Conservation (phyloP, 2,329 filamentous ascomycete genomes). For the Phialocephala sp. region DNA sequence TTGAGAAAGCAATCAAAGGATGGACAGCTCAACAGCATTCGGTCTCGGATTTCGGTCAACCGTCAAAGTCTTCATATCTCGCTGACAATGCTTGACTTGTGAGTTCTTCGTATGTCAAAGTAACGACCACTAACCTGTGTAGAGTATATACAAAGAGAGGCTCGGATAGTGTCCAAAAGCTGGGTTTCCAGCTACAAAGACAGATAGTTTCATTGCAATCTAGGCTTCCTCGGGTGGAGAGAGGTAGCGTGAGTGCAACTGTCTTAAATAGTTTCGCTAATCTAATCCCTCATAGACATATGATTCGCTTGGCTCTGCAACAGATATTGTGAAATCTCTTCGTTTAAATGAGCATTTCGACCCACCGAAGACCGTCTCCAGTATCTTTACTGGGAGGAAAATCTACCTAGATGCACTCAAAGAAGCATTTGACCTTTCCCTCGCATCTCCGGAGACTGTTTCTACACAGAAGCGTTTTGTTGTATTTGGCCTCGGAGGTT, state of each 20-base stretch:
- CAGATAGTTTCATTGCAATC: too few relatives aligned
- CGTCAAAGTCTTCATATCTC: conserved; percentile 23
- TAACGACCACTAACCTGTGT: too few relatives aligned
- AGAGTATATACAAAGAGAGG: too few relatives aligned
- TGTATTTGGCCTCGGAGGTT: conserved; percentile 38
- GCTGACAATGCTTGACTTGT: conserved; percentile 20
- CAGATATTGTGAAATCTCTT: conserved; percentile 12
- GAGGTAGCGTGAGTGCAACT: too few relatives aligned
- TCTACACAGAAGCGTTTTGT: conserved; percentile 32
- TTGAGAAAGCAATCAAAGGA: conserved; percentile 23
- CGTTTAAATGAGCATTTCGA: conserved; percentile 11
- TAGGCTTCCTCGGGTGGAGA: too few relatives aligned
- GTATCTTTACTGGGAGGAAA: conserved; percentile 21
- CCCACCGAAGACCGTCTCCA: conserved; percentile 13
- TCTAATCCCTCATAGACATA: too few relatives aligned
- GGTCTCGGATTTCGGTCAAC: conserved; percentile 18
- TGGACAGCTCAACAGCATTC: conserved; percentile 16
- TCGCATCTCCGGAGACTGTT: neutral
- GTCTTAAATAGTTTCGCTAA: conserved; percentile 12
- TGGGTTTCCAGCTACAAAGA: too few relatives aligned
- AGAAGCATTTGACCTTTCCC: conserved; percentile 2
- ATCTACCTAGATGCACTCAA: conserved; percentile 14
- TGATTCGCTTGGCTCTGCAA: conserved; percentile 23
- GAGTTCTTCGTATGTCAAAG: too few relatives aligned
- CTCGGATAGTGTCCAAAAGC: too few relatives aligned